Evolutionary conservation across 352 stramenopile genomes (phyloP), one percentile per base, ranked within the genome.

Genomic region (Globisporangium abappressorium): DNA sequence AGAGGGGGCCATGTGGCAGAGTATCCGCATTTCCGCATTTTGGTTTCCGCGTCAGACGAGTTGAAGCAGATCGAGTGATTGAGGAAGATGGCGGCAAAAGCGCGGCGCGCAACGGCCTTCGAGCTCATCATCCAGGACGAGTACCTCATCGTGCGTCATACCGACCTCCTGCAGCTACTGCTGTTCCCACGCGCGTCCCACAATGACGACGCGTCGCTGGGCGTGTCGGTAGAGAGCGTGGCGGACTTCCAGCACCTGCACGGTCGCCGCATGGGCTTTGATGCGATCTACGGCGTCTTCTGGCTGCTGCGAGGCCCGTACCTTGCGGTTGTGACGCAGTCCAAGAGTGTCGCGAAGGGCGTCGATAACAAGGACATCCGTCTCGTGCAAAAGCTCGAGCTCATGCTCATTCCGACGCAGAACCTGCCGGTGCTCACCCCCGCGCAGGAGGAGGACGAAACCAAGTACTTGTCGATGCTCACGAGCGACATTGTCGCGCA

Each of bases 231-330:
- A 33, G 82, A 94, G 57, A 80, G 92, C 57, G 74, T 85, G 36
- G 68, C 77, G 69, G 76, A 87, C 57, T 80, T 85, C 54, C 79
- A 80, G 69, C 83, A 90, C 55, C 57, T 91, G 59, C 83, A 93
- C 69, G 85, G 87, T 8, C 85, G 87, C 18, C 82, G 80, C 61
- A 87, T 94, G 80, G 70, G 65, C 46, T 92, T 93, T 43, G 83
- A 93, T 71, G 85, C 82, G 34, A 89, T 94, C 69, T 94, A 90
- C 72, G 84, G 86, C 69, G 77, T 94, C 49, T 92, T 90, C 71
- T 79, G 64, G 70, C 70, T 93, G 71, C 75, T 93, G 33, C 78
- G 80, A 2, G 84, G 86, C 0, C 82, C 78, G 15, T 94, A 93
- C 65, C 57, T 94, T 47, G 84, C 86, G 28, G 73, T 93, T 12